phyloP scores from a whole-genome alignment of 78 protist genomes.

The Emiliania huxleyi region DNA sequence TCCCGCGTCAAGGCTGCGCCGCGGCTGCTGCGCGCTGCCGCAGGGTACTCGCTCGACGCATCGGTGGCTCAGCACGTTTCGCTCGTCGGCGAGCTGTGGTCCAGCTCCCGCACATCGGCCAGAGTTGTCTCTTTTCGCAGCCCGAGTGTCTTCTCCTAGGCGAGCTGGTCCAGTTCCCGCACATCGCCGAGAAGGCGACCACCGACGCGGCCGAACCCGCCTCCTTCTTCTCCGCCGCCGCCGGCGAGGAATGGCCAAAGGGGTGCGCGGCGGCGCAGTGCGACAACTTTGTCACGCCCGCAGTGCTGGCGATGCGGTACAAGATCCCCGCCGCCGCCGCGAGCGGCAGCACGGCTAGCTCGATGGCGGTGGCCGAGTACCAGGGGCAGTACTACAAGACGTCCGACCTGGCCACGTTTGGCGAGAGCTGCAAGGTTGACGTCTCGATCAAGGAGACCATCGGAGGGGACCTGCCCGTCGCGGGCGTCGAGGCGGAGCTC shows the following conservation, averaged over 20 bases:
- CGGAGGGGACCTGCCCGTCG: not conserved
- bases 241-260: not conserved
- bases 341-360: not conserved
- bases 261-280: not conserved
- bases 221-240: not conserved
- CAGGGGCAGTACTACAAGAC: constrained; percentile 22
- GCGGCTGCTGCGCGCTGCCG: not conserved
- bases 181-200: too few species aligned
- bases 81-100: constrained; percentile 26
- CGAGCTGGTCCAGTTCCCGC: constrained; percentile 32
- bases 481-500: not conserved
- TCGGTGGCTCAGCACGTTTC: not conserved
- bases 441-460: not conserved
- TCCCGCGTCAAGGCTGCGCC: not conserved
- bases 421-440: not conserved
- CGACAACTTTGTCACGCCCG: not conserved
- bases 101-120: constrained; percentile 15
- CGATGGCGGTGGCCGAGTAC: constrained; percentile 40
- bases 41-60: not conserved
- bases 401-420: not conserved
- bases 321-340: not conserved
- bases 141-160: too few species aligned
- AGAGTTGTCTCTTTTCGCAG: too few species aligned
- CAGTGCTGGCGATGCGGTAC: not conserved
- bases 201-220: not conserved